Percentiles rank a stretch among this genome's conserved stretches.
phyloP scores from a whole-genome alignment of 2,329 filamentous ascomycete genomes.

The Xylogone sp. region DNA sequence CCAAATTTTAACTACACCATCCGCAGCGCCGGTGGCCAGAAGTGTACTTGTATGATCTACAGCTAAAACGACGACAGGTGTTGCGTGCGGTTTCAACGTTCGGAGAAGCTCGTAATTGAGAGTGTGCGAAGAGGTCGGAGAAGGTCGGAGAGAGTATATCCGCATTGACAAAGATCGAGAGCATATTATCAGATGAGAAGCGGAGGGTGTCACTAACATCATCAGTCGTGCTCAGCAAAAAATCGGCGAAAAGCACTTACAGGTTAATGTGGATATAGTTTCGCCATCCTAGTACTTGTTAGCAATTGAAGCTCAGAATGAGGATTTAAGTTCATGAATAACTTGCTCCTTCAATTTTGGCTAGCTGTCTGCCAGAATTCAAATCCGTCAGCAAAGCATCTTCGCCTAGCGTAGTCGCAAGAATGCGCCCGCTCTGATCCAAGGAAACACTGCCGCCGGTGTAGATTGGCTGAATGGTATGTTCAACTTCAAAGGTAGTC shows the following conservation, averaged over 20 bases:
- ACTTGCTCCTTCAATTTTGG: conserved; percentile 80
- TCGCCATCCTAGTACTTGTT: conserved; percentile 65
- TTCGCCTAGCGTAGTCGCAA: conserved; percentile 88
- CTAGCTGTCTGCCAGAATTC: conserved; percentile 75
- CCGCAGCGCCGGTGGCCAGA: conserved; percentile 86
- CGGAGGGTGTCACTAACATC: conserved; percentile 73
- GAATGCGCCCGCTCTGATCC: conserved; percentile 73
- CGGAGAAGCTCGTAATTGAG: conserved; percentile 68
- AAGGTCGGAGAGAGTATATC: conserved; percentile 70
- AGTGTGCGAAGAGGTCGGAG: conserved; percentile 48
- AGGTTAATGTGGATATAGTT: conserved; percentile 68
- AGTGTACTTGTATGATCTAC: conserved; percentile 86
- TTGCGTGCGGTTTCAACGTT: conserved; percentile 83
- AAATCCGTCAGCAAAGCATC: conserved; percentile 86
- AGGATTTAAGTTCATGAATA: too few relatives aligned
- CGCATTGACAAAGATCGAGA: conserved; percentile 96
- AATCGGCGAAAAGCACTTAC: conserved; percentile 37
- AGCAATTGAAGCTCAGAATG: conserved; percentile 17
- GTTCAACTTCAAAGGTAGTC: conserved; percentile 83
- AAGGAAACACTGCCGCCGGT: conserved; percentile 86
- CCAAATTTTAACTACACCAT: conserved; percentile 95
- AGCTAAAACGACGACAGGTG: conserved; percentile 82
- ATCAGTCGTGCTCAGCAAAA: conserved; percentile 16
- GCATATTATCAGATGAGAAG: conserved; percentile 83
- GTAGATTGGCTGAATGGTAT: conserved; percentile 87